These are phyloP conservation scores for Sarocladium kiliense DNA, from an alignment of 2,329 filamentous ascomycete genomes.

Conservation along the genomic window DNA sequence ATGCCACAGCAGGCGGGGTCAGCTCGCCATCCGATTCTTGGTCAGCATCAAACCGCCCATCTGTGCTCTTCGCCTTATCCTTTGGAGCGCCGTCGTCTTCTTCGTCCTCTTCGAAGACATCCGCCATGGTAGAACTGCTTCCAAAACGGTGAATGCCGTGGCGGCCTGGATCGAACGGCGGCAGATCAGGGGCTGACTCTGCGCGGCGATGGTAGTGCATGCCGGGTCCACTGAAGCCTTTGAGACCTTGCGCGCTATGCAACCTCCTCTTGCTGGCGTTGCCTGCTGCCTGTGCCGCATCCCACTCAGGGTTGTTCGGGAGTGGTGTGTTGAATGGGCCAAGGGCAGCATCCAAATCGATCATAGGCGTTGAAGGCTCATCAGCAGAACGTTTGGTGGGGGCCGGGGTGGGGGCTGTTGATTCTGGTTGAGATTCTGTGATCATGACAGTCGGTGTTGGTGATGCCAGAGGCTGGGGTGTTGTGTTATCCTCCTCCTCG, in stretches of 20 bases:
- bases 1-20: constrained; percentile 25
- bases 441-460: constrained; percentile 34
- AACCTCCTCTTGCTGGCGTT: constrained; percentile 58
- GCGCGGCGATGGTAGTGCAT: constrained; percentile 74
- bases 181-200: constrained; percentile 75
- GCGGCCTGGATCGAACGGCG: constrained; percentile 61
- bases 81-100: constrained; percentile 49
- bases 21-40: constrained; percentile 40
- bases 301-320: constrained; percentile 58
- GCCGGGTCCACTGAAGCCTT: constrained; percentile 62
- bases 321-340: constrained; percentile 85
- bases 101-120: constrained; percentile 83
- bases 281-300: constrained; percentile 53
- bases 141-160: constrained; percentile 57
- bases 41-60: constrained; percentile 37
- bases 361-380: constrained; percentile 71
- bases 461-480: background rate
- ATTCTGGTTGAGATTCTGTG: constrained; percentile 31
- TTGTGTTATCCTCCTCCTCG: constrained; percentile 21
- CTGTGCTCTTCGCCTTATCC: constrained; percentile 33
- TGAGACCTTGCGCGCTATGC: constrained; percentile 71
- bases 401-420: constrained; percentile 20
- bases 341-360: constrained; percentile 89
- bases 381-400: constrained; percentile 41
- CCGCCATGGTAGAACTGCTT: constrained; percentile 71